A percentile compares a stretch with the other conserved stretches of the same genome.
Conservation (phyloP, 2,329 filamentous ascomycete genomes). For the Aspergillus sp. region DNA sequence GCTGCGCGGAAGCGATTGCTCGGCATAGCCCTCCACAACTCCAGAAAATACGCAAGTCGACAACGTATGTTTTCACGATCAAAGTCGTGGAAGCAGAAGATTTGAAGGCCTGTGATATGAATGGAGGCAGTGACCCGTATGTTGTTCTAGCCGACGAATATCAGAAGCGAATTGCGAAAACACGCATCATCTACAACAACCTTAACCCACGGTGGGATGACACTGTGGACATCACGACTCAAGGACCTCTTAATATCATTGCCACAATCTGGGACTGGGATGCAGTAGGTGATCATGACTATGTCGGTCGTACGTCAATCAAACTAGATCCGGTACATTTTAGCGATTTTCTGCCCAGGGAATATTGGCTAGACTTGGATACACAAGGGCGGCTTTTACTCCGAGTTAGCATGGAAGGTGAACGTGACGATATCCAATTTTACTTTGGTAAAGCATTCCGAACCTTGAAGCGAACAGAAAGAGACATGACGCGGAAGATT, state of each 20-base stretch:
- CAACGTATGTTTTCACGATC: slow-evolving; percentile 96
- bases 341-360: slow-evolving; percentile 88
- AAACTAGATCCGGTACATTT: slow-evolving; percentile 99
- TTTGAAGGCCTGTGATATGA: slow-evolving; percentile 95
- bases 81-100: slow-evolving; percentile 98
- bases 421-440: slow-evolving; percentile 97
- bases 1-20: slow-evolving; percentile 78
- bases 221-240: slow-evolving; percentile 91
- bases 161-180: slow-evolving; percentile 94
- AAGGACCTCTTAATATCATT: slow-evolving; percentile 87
- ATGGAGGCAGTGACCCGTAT: slow-evolving; percentile 91
- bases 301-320: slow-evolving; percentile 91
- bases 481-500: slow-evolving; percentile 97
- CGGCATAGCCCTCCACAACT: slow-evolving; percentile 70
- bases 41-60: slow-evolving; percentile 66
- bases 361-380: slow-evolving; percentile 97
- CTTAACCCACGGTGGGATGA: slow-evolving; percentile 97
- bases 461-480: slow-evolving; percentile 89
- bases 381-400: slow-evolving; percentile 88
- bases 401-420: slow-evolving; percentile 96
- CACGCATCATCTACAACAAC: slow-evolving; percentile 83
- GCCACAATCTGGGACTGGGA: slow-evolving; percentile 99
- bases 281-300: slow-evolving; percentile 94
- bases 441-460: slow-evolving; percentile 97
- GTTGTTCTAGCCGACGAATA: slow-evolving; percentile 97